Base-by-base conservation (phyloP, 2,329 filamentous ascomycete species). In the Ascochyta rabiei region DNA sequence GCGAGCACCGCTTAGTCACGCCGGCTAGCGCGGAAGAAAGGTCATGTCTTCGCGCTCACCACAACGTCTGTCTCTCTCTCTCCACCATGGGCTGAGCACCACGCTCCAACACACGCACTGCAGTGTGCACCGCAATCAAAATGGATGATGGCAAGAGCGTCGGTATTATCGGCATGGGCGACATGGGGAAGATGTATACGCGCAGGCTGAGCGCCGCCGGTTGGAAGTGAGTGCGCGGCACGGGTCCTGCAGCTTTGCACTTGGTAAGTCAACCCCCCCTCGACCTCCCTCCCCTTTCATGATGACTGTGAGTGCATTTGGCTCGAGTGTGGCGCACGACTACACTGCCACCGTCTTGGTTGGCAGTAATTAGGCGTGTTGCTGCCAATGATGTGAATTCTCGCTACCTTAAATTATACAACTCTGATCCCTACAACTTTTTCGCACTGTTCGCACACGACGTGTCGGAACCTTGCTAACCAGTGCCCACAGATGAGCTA, bases 221-320 rank as follows among this genome's bases (percentile, higher is more conserved):
- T 71, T 99, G 95, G 93, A 97, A 91, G 95, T 98, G 89, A 86
- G 81, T 69, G 60, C 54, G 69, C 63, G 56, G 61, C 54, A 56
- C 54, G 55, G 64, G 57, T 51, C 41, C 35, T 30, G 41, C 39
- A 51, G 39, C 53, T 46, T 63, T 24, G 45, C 45, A 43, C 53
- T 57, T 71, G 62, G 68, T 70, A 70, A 68, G 67, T 70, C 53
- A 37, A 39, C 38, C 44, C 42, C 49, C 61, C 44, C 42, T 55
- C 46, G n/a, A n/a, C 45, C 52, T 46, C 45, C 56, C 52, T 46
- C 26, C 53, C 28, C 60, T 68, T 77, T 76, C 75, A 92, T 96
- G 93, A 98, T 98, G 93, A 98, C 93, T 91, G 70, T 93, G 93
- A 98, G 93, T 93, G 93, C 93, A 98, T 98, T 98, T 98, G 93